Evolutionary conservation across 306 rosid species (phyloP).

Genomic region (Rubus parviflorus): DNA sequence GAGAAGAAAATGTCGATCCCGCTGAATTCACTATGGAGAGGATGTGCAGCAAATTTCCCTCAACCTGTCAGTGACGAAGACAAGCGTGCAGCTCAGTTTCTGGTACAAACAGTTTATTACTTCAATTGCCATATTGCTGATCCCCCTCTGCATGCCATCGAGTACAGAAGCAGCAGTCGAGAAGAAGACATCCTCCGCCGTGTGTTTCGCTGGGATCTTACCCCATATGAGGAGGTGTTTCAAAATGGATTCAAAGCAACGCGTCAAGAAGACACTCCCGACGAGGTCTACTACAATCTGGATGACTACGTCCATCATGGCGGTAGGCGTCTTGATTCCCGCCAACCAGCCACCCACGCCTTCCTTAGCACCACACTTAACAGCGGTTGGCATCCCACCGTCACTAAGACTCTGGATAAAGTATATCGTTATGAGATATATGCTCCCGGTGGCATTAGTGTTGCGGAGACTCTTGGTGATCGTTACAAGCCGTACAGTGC

Average conservation of each 20-base stretch:
- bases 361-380: not conserved
- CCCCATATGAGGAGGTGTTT: not conserved
- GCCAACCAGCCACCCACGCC: not conserved
- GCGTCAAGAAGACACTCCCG: not conserved
- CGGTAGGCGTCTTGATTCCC: not conserved
- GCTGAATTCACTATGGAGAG: not conserved
- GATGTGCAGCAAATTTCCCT: not conserved
- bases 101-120: not conserved
- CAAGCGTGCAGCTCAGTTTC: not conserved
- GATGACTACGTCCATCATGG: not conserved
- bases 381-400: not conserved
- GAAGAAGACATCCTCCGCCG: not conserved
- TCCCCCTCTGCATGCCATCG: not conserved
- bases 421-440: too few relatives aligned
- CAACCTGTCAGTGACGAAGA: not conserved
- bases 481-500: too few relatives aligned
- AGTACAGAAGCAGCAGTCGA: not conserved
- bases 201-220: not conserved
- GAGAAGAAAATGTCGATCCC: not conserved
- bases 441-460: too few relatives aligned
- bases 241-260: not conserved
- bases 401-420: not conserved
- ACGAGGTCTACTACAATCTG: not conserved
- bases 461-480: too few relatives aligned
- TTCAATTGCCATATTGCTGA: not conserved